Evolutionary conservation across 2,329 filamentous ascomycete species (phyloP).

Genomic region (Neofusicoccum cordaticola): DNA sequence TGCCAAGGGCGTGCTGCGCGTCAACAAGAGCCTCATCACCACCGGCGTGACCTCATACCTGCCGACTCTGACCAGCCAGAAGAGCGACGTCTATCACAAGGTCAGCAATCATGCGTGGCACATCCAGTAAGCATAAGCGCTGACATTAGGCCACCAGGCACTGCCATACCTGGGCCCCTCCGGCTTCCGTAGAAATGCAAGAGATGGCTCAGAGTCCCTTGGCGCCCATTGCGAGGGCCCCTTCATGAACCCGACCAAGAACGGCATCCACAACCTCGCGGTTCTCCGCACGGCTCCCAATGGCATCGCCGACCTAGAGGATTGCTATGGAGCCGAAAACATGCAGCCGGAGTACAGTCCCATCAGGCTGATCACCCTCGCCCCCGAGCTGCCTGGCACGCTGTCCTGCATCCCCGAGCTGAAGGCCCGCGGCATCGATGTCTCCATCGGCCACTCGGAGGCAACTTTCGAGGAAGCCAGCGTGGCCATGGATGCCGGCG

Average conservation of each 20-base stretch:
- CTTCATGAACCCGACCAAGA: slow-evolving; percentile 78
- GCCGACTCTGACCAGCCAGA: slow-evolving; percentile 80
- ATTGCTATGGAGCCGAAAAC: slow-evolving; percentile 71
- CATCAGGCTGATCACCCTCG: slow-evolving; percentile 81
- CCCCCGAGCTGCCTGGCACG: slow-evolving; percentile 70
- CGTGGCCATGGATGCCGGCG: slow-evolving; percentile 67
- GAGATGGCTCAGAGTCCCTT: slow-evolving; percentile 77
- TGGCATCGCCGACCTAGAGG: slow-evolving; percentile 63
- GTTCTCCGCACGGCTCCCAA: slow-evolving; percentile 64
- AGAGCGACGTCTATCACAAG: slow-evolving; percentile 76
- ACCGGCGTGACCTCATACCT: slow-evolving; percentile 87
- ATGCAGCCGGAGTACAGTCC: slow-evolving; percentile 46
- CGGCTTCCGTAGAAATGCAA: slow-evolving; percentile 56
- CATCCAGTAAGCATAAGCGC: neutral
- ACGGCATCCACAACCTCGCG: slow-evolving; percentile 77
- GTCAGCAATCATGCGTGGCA: slow-evolving; percentile 36
- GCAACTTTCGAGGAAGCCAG: slow-evolving; percentile 81
- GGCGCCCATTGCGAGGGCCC: slow-evolving; percentile 91
- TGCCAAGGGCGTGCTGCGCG: slow-evolving; percentile 65
- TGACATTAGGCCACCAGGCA: slow-evolving; percentile 43
- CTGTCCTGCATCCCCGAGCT: slow-evolving; percentile 70
- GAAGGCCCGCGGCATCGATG: slow-evolving; percentile 64
- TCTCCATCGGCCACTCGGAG: slow-evolving; percentile 82
- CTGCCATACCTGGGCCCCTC: slow-evolving; percentile 77
- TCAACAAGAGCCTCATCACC: slow-evolving; percentile 69